A percentile compares a stretch with the other conserved stretches of the same genome.
Conservation (phyloP, 73 alveolate species). For the Effrenium voratum region DNA sequence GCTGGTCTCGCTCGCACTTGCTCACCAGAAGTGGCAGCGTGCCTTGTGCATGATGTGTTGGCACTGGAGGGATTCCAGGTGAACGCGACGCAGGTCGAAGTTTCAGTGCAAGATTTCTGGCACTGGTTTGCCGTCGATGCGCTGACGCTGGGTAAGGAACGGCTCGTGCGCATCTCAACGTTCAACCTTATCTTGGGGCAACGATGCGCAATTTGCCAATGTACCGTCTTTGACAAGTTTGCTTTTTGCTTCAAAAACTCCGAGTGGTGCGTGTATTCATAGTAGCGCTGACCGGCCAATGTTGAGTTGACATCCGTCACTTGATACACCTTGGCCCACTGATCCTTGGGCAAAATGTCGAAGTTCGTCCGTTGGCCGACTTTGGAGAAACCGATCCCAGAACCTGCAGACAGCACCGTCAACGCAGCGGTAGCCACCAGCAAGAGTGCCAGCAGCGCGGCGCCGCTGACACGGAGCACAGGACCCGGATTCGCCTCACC, state of each 20-base stretch:
- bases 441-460: no score
- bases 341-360: background rate
- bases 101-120: background rate
- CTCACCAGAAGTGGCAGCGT: background rate
- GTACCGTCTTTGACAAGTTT: background rate
- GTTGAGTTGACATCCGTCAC: background rate
- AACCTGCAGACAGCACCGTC: background rate
- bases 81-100: background rate
- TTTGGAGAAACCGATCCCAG: background rate
- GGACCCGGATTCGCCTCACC: no score
- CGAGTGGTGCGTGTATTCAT: conserved; percentile 15
- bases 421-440: no score
- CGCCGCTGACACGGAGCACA: no score
- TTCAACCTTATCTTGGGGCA: background rate
- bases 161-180: conserved; percentile 3
- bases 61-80: background rate
- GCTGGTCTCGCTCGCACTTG: background rate
- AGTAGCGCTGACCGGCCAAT: background rate
- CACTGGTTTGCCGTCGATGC: background rate
- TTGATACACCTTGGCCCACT: conserved; percentile 5
- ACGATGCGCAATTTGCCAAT: background rate
- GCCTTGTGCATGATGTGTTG: background rate
- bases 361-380: background rate
- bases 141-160: background rate
- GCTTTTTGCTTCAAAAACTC: background rate